Evolutionary conservation across 768 basidiomycete genomes (phyloP).

Genomic region (Imleria badia): DNA sequence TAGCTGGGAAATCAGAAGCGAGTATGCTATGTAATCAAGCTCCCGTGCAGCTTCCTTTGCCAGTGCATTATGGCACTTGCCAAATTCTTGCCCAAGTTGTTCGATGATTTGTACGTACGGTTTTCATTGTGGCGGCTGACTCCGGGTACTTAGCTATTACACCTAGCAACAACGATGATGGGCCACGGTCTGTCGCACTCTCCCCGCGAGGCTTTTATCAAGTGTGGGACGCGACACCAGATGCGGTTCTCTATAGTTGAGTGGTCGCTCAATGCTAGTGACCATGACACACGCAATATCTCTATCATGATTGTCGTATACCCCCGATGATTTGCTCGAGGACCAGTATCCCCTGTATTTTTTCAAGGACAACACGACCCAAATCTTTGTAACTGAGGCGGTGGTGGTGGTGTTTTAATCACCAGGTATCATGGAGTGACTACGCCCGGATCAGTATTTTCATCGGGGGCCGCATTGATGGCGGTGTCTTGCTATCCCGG

Average conservation of each 20-base stretch:
- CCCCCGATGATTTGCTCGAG: not conserved
- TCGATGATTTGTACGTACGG: not conserved
- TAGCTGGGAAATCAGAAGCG: constrained; percentile 1
- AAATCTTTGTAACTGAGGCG: not conserved
- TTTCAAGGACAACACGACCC: not conserved
- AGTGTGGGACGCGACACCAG: too few species aligned
- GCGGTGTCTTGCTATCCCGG: not conserved
- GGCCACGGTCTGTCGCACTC: not conserved
- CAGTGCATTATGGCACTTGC: not conserved
- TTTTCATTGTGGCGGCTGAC: constrained; percentile 10
- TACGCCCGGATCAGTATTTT: not conserved
- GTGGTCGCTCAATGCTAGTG: not conserved
- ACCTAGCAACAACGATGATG: not conserved
- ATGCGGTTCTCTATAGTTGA: not conserved
- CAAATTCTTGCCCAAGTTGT: not conserved
- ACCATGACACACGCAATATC: not conserved
- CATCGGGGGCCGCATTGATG: not conserved
- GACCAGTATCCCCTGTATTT: not conserved
- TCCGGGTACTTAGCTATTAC: not conserved
- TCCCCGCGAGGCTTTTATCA: too few species aligned
- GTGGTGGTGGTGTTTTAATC: not conserved
- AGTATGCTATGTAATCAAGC: not conserved
- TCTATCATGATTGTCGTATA: not conserved
- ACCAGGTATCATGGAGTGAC: not conserved
- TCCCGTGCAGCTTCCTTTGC: not conserved